These are phyloP conservation scores for Termitomyces sp. DNA, from an alignment of 768 basidiomycete genomes.

Conservation along the genomic window DNA sequence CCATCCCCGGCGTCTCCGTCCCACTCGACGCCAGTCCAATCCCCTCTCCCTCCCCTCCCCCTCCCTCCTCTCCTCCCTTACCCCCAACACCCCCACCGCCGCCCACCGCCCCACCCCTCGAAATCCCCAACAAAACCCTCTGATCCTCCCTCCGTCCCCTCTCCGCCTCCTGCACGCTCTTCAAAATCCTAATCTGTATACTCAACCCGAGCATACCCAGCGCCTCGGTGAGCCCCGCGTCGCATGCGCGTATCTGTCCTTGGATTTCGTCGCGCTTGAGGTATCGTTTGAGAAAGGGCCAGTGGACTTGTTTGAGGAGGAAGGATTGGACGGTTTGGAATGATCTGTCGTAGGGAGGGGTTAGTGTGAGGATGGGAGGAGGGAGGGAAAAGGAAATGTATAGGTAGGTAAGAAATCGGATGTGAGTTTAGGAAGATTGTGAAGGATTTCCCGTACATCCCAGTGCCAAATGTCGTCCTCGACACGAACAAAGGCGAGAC, in stretches of 20 bases:
- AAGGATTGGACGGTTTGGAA: conserved; percentile 47
- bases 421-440: too few relatives aligned
- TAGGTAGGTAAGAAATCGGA: too few relatives aligned
- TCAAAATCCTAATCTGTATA: conserved; percentile 55
- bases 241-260: conserved; percentile 51
- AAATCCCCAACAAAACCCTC: conserved; percentile 28
- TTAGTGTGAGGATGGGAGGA: neutral
- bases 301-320: conserved; percentile 54
- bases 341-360: conserved; percentile 25
- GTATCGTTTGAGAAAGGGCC: conserved; percentile 78
- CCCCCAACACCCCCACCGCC: neutral
- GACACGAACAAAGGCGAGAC: too few relatives aligned
- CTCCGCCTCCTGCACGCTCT: conserved; percentile 39
- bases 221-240: conserved; percentile 55
- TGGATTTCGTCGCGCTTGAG: conserved; percentile 71
- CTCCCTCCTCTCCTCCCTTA: too few relatives aligned
- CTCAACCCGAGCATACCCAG: conserved; percentile 57
- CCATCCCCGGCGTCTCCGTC: neutral
- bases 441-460: too few relatives aligned
- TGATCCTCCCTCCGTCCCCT: conserved; percentile 31
- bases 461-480: too few relatives aligned
- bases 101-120: conserved; percentile 12
- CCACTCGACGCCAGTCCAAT: conserved; percentile 7
- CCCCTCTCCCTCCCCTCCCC: neutral
- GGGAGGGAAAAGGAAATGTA: too few relatives aligned